Conservation (phyloP, 2,329 filamentous ascomycete species). For the Daldinia sp. region DNA sequence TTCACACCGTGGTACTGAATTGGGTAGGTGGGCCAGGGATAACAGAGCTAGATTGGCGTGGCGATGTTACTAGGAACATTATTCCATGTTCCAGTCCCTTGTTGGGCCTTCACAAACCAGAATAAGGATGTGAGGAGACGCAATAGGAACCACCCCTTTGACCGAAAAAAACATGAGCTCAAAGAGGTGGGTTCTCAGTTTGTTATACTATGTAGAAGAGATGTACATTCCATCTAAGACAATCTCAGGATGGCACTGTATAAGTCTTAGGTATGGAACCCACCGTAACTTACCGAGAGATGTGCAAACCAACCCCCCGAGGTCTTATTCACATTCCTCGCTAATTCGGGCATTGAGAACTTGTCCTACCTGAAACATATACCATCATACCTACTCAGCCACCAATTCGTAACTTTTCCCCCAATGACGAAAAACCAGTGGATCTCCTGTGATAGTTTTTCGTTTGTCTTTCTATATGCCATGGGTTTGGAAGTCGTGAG, state of each 20-base stretch:
- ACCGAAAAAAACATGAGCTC: neutral
- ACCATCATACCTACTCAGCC: neutral
- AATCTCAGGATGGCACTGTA: neutral
- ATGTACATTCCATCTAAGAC: neutral
- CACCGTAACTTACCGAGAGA: neutral
- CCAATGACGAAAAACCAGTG: neutral
- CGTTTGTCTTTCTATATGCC: neutral
- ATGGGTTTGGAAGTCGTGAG: too few species aligned
- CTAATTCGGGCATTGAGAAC: neutral
- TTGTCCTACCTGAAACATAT: constrained; percentile 1
- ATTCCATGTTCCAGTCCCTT: neutral
- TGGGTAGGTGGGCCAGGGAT: neutral
- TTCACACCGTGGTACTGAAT: constrained; percentile 2
- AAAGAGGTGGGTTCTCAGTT: neutral
- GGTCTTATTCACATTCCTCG: neutral
- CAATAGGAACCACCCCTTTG: neutral
- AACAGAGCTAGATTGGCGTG: neutral
- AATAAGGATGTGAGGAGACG: neutral
- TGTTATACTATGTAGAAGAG: neutral
- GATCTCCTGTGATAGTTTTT: neutral
- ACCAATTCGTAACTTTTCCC: neutral
- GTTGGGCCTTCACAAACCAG: neutral
- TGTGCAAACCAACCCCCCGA: neutral
- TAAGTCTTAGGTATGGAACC: neutral
- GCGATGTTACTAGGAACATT: neutral